Evolutionary conservation across 1,284 basidiomycete species (phyloP).

Genomic region (Ganoderma boninense): DNA sequence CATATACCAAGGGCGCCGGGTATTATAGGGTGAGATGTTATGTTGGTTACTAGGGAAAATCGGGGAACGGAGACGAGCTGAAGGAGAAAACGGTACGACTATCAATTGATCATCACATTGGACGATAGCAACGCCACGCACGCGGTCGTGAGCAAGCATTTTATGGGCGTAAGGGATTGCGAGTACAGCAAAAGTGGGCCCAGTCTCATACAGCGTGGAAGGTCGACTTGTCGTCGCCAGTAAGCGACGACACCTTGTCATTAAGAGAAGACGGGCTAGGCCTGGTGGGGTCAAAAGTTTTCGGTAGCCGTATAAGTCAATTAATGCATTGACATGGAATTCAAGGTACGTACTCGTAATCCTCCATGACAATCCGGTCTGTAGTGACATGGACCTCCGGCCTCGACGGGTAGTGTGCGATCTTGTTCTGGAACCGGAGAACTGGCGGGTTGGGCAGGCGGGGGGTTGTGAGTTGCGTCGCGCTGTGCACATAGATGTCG

Average conservation of each 20-base stretch:
- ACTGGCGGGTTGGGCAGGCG: slow-evolving; percentile 20
- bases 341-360: slow-evolving; percentile 39
- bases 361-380: slow-evolving; percentile 61
- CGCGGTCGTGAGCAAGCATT: slow-evolving; percentile 13
- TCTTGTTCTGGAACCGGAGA: slow-evolving; percentile 27
- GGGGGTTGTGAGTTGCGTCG: slow-evolving; percentile 48
- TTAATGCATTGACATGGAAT: neutral
- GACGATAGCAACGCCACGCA: slow-evolving; percentile 5
- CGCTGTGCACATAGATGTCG: slow-evolving; percentile 58
- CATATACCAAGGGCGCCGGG: slow-evolving; percentile 5
- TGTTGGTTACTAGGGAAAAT: slow-evolving; percentile 3
- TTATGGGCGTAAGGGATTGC: slow-evolving; percentile 10
- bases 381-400: slow-evolving; percentile 67
- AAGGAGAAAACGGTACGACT: neutral
- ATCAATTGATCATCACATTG: neutral
- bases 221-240: slow-evolving; percentile 19
- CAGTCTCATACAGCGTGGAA: slow-evolving; percentile 23
- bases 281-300: slow-evolving; percentile 7
- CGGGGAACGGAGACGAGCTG: neutral
- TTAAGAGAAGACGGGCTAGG: slow-evolving; percentile 19
- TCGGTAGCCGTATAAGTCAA: neutral
- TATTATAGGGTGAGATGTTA: slow-evolving; percentile 10
- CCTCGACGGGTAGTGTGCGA: slow-evolving; percentile 40
- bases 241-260: slow-evolving; percentile 28
- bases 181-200: slow-evolving; percentile 3